Conservation (phyloP, 2,329 filamentous ascomycete species). For the Fusarium haematococcum region DNA sequence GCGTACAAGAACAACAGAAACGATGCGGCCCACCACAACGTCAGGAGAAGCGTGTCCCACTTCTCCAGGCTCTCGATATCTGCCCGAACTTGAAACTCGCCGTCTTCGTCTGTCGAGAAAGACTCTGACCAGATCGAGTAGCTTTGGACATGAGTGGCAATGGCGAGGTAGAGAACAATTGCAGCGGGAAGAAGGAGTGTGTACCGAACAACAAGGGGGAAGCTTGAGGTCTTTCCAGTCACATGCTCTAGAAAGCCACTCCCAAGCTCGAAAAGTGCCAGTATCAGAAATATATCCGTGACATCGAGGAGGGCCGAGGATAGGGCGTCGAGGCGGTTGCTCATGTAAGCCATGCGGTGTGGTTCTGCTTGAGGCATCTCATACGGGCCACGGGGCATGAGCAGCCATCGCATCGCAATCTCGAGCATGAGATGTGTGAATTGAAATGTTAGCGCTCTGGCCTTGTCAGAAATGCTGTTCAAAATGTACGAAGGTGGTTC, state of each 20-base stretch:
- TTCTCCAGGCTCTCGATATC: not conserved
- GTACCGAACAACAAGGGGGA: not conserved
- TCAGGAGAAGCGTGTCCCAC: not conserved
- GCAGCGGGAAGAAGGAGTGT: not conserved
- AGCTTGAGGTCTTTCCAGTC: not conserved
- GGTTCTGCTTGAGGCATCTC: not conserved
- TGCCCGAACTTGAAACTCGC: not conserved
- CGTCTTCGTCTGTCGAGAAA: not conserved
- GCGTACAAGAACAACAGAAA: not conserved
- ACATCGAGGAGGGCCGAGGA: not conserved
- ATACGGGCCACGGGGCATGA: not conserved
- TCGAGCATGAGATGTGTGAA: not conserved
- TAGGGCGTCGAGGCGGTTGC: not conserved
- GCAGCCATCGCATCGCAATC: not conserved
- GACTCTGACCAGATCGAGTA: not conserved
- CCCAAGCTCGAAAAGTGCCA: not conserved
- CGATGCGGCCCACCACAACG: not conserved
- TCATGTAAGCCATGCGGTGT: not conserved
- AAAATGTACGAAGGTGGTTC: not conserved
- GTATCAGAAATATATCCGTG: not conserved
- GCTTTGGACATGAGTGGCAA: not conserved
- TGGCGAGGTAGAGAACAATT: not conserved
- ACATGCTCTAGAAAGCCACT: not conserved
- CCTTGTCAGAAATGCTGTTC: accelerated
- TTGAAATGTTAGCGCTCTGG: not conserved